phyloP scores from a whole-genome alignment of 345 rosid species.

The Eucalyptus melliodora region DNA sequence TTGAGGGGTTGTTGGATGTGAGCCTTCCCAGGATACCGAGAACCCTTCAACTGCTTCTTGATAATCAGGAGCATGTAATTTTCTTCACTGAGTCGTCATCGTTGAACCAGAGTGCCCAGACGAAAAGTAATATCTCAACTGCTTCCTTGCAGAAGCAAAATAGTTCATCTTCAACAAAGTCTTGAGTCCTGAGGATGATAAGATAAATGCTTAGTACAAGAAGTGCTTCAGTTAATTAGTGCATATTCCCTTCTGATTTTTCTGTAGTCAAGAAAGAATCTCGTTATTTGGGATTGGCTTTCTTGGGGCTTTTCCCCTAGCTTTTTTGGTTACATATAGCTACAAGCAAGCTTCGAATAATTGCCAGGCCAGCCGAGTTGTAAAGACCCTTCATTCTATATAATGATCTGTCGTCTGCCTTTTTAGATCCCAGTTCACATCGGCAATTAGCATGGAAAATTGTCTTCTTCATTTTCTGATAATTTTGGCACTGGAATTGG shows the following conservation, averaged over 20 bases:
- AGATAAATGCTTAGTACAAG: background rate
- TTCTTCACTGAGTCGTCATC: slow-evolving; percentile 41
- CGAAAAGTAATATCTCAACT: slow-evolving; percentile 2
- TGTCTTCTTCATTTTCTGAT: no score
- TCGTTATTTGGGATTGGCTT: background rate
- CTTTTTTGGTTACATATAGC: background rate
- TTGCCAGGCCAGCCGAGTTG: background rate
- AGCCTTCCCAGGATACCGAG: slow-evolving; percentile 49
- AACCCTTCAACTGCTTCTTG: slow-evolving; percentile 31
- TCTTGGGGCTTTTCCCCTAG: background rate
- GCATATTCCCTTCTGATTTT: background rate
- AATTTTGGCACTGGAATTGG: no score
- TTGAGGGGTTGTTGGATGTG: slow-evolving; percentile 61
- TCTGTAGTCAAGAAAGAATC: background rate
- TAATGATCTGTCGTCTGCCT: no score
- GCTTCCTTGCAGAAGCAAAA: slow-evolving; percentile 13
- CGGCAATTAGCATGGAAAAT: no score
- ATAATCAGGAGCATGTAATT: slow-evolving; percentile 13
- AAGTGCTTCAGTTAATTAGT: background rate
- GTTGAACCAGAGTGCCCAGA: slow-evolving; percentile 14
- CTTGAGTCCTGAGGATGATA: background rate
- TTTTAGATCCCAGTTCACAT: no score
- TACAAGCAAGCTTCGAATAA: background rate
- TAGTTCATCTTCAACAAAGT: background rate
- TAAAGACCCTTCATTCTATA: no score